phyloP scores from a whole-genome alignment of 2,329 filamentous ascomycete species.

The Ampelomyces quisqualis region DNA sequence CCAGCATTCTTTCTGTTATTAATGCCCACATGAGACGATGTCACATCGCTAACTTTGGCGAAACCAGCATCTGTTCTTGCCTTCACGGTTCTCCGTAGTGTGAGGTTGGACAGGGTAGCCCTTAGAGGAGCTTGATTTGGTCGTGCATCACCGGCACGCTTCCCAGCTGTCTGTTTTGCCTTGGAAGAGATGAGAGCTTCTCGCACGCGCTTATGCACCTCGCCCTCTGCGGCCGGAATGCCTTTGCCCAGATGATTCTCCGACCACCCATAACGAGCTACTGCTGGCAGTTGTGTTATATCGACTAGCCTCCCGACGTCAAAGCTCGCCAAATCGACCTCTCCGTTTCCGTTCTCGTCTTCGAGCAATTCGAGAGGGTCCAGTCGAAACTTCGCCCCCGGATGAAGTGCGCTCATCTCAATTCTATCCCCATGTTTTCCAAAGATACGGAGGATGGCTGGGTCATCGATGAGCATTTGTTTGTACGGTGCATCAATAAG shows the following conservation, averaged over 20 bases:
- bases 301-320: background rate
- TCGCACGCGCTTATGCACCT: background rate
- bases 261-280: background rate
- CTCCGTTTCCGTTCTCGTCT: background rate
- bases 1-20: no score
- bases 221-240: background rate
- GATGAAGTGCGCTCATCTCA: slow-evolving; percentile 7
- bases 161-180: background rate
- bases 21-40: no score
- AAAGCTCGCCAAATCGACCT: background rate
- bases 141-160: background rate
- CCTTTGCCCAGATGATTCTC: background rate
- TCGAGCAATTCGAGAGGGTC: background rate
- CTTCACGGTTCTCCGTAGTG: no score
- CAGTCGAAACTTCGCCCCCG: slow-evolving; percentile 6
- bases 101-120: no score
- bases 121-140: background rate
- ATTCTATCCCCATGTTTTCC: slow-evolving; percentile 1
- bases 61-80: no score
- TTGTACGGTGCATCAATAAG: slow-evolving; percentile 9
- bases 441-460: slow-evolving; percentile 10
- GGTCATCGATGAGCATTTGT: slow-evolving; percentile 11
- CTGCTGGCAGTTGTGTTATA: slow-evolving; percentile 1
- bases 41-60: no score
- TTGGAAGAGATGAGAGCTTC: no score